Evolutionary conservation across 1,139 yeast genomes (phyloP), one percentile per base, ranked within the genome.

Genomic region (Blastobotrys malaysiensis): DNA sequence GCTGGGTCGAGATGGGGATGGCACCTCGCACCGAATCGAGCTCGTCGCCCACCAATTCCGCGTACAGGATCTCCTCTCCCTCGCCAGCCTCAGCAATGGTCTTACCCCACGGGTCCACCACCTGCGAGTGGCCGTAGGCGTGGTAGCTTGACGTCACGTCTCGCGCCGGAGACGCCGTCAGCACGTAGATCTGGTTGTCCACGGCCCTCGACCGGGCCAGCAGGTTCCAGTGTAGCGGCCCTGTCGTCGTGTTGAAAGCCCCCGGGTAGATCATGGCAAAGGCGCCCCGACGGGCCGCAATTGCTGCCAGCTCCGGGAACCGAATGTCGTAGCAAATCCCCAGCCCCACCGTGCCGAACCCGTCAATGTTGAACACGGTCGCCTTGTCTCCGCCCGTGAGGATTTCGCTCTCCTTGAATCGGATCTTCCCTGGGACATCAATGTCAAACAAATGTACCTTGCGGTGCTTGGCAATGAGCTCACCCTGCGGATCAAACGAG

Each of bases 191-290:
- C 70, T 91, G 95, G 70, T 91, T 91, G 68, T 91, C 98, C 9
- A 91, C 86, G 3, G 97, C 95, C 59, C 98, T 77, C 1, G 95
- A 79, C 57, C 91, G 77, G 1, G 95, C 97, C 57, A 91, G 78
- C 61, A 90, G 76, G 61, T 85, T 86, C 98, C 98, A 91, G 69
- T 89, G 97, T 66, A 88, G 75, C 0, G 98, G 98, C 0, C 98
- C 98, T 0, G 98, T 91, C 27, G 93, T 88, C 20, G 96, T 88
- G 74, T 91, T 91, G 75, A 91, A 91, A 0, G 98, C 98, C 52
- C 97, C 96, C 0, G 98, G 98, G 62, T 89, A 90, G 52, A 89
- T 77, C 93, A 90, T 86, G 43, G 95, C 95, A 72, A 89, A 89
- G 0, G 96, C 84, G 55, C 75, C 70, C 55, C 83, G 80, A 60